Base-by-base conservation (phyloP, 2,329 filamentous ascomycete genomes). In the Colletotrichum karsti region DNA sequence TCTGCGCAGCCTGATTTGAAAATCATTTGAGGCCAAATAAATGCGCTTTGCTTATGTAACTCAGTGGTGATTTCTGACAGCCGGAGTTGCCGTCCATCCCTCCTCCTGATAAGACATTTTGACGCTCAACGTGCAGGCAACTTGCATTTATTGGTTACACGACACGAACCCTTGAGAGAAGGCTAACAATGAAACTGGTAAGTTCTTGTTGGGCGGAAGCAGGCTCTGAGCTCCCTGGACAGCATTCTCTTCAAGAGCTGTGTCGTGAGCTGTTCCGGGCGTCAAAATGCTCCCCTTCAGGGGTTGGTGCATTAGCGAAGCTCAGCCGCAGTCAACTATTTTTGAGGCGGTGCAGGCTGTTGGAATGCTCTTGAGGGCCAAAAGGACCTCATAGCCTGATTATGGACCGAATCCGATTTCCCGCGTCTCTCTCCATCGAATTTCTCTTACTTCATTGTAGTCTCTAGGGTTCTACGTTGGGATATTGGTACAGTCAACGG, bases 241-340 rank as follows among this genome's bases (percentile, higher is more conserved):
- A 35, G 53, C 53, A 56, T 7, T 20, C 13, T 22, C 9, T 53
- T 22, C n/a, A n/a, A 30, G 15, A 7, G 18, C 50, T 53, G 50
- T 28, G 50, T 28, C 50, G 35, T 53, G 50, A 15, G 28, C 18
- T 53, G 50, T 22, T 37, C 6, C 7, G 26, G 50, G n/a, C 39
- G 10, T 18, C 39, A 9, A n/a, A 13, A 41, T n/a, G 39, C 39
- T 7, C n/a, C 7, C 7, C 15, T 20, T 18, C 55, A 58, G 41
- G 55, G 41, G 55, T 46, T 10, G 28, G 13, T 58, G 41, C 55
- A 58, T 58, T 48, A 58, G 55, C 55, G 41, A 37, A 35, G 53
- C 4, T 20, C 53, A 42, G 53, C 37, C 42, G 37, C 35, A 42
- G 22, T 42, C 35, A 13, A 26, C n/a, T 28, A 35, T 10, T 35